phyloP scores from a whole-genome alignment of 2,329 filamentous ascomycete species.

The Hysterium pulicare region DNA sequence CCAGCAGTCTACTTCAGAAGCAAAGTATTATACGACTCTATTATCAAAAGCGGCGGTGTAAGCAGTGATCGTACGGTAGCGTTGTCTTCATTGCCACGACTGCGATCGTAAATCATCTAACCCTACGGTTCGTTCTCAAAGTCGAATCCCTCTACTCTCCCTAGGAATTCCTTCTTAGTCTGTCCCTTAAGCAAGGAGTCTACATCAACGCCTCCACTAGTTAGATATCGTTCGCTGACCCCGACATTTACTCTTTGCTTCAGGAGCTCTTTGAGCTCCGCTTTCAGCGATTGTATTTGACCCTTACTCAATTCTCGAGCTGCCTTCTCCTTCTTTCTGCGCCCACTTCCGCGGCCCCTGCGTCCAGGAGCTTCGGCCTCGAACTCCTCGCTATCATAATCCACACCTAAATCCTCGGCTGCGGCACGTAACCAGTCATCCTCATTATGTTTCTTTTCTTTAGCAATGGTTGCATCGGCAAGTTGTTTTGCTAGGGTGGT shows the following conservation, averaged over 20 bases:
- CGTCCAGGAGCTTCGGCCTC: conserved; percentile 58
- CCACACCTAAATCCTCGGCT: conserved; percentile 88
- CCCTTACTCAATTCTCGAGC: conserved; percentile 66
- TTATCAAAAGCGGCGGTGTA: too few relatives aligned
- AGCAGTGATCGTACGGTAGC: too few relatives aligned
- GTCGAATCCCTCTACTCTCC: conserved; percentile 49
- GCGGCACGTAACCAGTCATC: conserved; percentile 80
- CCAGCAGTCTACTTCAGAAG: too few relatives aligned
- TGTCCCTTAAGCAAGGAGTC: conserved; percentile 61
- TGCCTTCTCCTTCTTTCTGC: conserved; percentile 72
- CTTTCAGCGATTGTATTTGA: conserved; percentile 67
- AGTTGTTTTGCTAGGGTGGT: conserved; percentile 81
- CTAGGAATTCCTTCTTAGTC: conserved; percentile 64
- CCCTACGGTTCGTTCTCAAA: conserved; percentile 22
- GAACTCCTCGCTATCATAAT: conserved; percentile 88
- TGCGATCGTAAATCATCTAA: neutral
- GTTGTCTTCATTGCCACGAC: neutral
- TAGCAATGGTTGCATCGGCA: conserved; percentile 76
- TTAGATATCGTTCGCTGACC: conserved; percentile 82
- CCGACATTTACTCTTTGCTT: conserved; percentile 76
- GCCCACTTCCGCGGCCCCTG: conserved; percentile 61
- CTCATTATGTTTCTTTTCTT: conserved; percentile 80
- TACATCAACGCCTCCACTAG: conserved; percentile 79
- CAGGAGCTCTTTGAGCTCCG: conserved; percentile 69
- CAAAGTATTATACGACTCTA: too few relatives aligned